Conservation (phyloP, 2,329 filamentous ascomycete genomes). For the Botrytis fragariae region DNA sequence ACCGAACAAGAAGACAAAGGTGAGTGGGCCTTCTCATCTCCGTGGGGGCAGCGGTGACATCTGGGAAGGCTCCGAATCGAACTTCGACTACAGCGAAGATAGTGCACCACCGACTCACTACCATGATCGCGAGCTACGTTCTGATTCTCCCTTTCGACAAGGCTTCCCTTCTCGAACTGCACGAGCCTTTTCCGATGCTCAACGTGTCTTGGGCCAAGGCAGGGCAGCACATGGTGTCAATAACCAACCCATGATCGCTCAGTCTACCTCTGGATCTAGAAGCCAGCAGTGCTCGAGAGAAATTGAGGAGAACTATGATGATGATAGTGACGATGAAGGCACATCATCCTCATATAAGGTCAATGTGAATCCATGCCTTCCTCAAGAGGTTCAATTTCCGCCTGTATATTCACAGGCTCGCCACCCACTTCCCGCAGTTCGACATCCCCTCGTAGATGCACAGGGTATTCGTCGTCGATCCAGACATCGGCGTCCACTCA, state of each 20-base stretch:
- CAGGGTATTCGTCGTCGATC: not conserved
- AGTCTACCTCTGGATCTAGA: no score
- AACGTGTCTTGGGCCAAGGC: no score
- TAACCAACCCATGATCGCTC: rapidly evolving
- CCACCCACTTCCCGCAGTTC: not conserved
- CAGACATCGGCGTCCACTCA: not conserved
- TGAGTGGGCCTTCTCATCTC: not conserved
- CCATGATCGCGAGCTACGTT: not conserved
- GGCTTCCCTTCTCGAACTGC: not conserved
- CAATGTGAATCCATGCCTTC: not conserved
- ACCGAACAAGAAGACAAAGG: not conserved
- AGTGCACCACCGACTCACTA: not conserved
- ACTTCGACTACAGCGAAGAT: not conserved
- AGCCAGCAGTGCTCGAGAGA: not conserved
- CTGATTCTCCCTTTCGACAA: not conserved
- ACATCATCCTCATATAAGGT: not conserved
- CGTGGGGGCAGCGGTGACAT: not conserved
- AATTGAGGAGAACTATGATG: not conserved
- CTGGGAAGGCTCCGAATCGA: no score
- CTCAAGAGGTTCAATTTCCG: not conserved
- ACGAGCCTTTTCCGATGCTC: not conserved
- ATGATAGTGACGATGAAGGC: not conserved
- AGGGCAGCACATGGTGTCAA: not conserved
- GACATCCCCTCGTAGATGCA: not conserved
- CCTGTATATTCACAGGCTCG: not conserved